These are phyloP conservation scores for Ogataea haglerorum DNA, from an alignment of 805 yeast genomes.

Conservation along the genomic window DNA sequence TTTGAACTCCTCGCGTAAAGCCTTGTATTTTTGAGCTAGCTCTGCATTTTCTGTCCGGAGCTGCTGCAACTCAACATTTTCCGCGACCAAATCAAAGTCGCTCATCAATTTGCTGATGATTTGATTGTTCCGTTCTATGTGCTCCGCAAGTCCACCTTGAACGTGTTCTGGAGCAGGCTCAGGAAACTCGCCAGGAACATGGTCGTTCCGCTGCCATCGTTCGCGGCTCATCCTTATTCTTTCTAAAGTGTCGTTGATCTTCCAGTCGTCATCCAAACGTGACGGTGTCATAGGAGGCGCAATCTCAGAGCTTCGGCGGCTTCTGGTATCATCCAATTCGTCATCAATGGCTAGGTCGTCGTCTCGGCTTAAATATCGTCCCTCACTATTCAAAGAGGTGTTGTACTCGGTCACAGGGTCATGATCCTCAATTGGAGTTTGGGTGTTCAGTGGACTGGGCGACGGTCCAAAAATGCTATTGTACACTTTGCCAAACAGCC, in stretches of 20 bases:
- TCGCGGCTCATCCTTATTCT: conserved; percentile 17
- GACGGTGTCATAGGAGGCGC: conserved; percentile 21
- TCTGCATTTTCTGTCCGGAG: conserved; percentile 16
- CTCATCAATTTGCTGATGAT: conserved; percentile 9
- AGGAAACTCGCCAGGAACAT: conserved; percentile 19
- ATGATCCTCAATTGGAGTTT: conserved; percentile 2
- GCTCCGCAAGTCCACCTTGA: background rate
- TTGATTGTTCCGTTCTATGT: conserved; percentile 14
- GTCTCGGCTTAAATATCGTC: conserved; percentile 13
- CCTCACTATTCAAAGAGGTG: conserved; percentile 21
- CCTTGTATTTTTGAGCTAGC: conserved; percentile 17
- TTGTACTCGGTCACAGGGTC: conserved; percentile 15
- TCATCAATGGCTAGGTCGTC: conserved; percentile 24
- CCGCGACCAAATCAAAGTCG: conserved; percentile 15
- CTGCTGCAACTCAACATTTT: conserved; percentile 13
- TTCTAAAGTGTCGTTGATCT: conserved; percentile 23
- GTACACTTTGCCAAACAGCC: conserved; percentile 22
- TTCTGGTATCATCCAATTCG: conserved; percentile 11
- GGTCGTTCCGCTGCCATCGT: conserved; percentile 14
- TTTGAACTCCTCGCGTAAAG: conserved; percentile 25
- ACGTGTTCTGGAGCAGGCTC: background rate
- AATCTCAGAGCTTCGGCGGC: conserved; percentile 19
- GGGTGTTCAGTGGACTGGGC: conserved; percentile 20
- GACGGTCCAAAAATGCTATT: conserved; percentile 16
- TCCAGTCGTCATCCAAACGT: conserved; percentile 14